These are phyloP conservation scores for Fagus sylvatica DNA, from an alignment of 306 rosid genomes.

Conservation along the genomic window DNA sequence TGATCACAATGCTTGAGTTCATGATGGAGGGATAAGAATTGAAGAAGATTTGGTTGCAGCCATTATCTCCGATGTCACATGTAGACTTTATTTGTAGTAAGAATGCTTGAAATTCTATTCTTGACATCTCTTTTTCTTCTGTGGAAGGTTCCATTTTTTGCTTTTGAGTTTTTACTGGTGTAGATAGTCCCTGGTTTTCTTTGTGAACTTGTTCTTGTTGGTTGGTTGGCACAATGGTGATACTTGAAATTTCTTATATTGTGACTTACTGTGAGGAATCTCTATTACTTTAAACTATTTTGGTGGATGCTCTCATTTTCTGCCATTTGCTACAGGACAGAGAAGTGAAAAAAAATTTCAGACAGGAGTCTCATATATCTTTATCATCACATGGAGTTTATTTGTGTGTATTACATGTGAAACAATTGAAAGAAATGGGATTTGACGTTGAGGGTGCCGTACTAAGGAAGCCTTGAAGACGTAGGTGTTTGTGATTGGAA, in stretches of 20 bases:
- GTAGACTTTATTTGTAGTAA: no score
- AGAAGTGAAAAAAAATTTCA: constrained; percentile 93
- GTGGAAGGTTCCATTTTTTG: no score
- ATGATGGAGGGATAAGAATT: no score
- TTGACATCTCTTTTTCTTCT: no score
- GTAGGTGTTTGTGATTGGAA: neutral
- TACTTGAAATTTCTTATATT: neutral
- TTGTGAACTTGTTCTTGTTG: no score
- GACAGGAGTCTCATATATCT: constrained; percentile 94
- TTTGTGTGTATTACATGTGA: constrained; percentile 50
- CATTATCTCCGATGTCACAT: no score
- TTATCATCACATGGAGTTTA: constrained; percentile 48
- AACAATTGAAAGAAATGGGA: constrained; percentile 44
- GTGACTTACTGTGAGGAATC: neutral
- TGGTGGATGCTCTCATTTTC: neutral
- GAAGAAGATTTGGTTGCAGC: no score
- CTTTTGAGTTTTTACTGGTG: no score
- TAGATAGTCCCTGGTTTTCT: no score
- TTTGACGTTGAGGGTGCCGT: constrained; percentile 45
- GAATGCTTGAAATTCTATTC: no score
- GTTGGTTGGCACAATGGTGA: no score
- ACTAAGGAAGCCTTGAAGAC: constrained; percentile 33
- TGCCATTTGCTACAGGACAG: constrained; percentile 67
- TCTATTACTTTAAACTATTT: constrained; percentile 5
- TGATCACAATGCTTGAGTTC: no score